Base-by-base conservation (phyloP, 2,329 filamentous ascomycete species). In the Fusarium brevicatenulatum region DNA sequence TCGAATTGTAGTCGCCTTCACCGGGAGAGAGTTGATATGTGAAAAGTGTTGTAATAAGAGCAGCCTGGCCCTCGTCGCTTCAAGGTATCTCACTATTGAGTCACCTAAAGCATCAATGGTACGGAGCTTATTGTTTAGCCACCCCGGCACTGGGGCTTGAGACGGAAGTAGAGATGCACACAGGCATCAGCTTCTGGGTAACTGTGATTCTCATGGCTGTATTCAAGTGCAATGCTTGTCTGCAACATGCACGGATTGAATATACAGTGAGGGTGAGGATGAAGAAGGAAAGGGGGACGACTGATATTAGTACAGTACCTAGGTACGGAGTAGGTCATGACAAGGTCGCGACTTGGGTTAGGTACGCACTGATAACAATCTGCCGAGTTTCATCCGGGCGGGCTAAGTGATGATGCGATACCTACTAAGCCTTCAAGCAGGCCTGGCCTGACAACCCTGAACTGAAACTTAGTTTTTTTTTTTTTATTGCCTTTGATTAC, bases 121-220 rank as follows among this genome's bases (percentile, higher is more conserved):
- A 52, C 30, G n/a, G 57, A 63, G 71, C 71, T 83, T 84, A 88
- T 77, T 85, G 77, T 75, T 76, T 78, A 71, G 76, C 76, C 70
- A 86, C 86, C 86, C 86, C 86, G 74, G 70, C 86, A 77, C 86
- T 88, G 86, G 87, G 87, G 86, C 82, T 87, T 84, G 84, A 80
- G 78, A 81, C 37, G 61, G 62, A 52, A 70, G 53, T 57, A 68
- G 49, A 54, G 57, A 71, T 72, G 73, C 74, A 64, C 70, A 66
- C 50, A 47, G 71, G 73, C 74, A 77, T 74, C 66, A 58, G 55
- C 28, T 40, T 56, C 13, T 55, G 62, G 10, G 50, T 6, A n/a
- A 28, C 52, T 46, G 39, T 50, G 18, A 32, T 39, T 68, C 66
- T 62, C 78, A 80, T 80, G 52, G 63, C 63, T 72, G 62, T 68